Percentiles rank a stretch among this genome's conserved stretches.
Conservation (phyloP, 2,329 filamentous ascomycete genomes). For the Fusarium sterilihyphosum region DNA sequence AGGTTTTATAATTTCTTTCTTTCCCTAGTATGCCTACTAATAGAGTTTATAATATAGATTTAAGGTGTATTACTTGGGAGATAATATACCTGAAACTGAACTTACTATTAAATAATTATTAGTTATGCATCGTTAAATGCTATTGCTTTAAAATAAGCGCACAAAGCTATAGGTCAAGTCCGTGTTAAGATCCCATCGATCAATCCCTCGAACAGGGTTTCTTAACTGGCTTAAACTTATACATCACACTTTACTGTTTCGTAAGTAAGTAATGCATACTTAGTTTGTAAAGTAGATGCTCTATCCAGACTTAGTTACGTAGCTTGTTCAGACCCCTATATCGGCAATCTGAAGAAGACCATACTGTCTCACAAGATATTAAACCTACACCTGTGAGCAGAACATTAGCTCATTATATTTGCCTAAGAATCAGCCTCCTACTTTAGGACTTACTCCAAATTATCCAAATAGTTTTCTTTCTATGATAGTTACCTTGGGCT, state of each 20-base stretch:
- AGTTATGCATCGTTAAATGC: fast-evolving
- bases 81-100: fast-evolving
- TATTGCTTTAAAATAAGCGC: no score
- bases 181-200: background rate
- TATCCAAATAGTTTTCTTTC: no score
- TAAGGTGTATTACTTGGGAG: fast-evolving
- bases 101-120: fast-evolving
- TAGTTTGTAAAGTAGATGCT: no score
- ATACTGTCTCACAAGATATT: fast-evolving
- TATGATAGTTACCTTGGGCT: no score
- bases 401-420: no score
- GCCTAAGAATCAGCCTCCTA: no score
- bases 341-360: fast-evolving
- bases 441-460: no score
- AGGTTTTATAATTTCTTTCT: no score
- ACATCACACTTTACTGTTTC: fast-evolving
- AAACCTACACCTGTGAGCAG: no score
- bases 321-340: background rate
- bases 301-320: fast-evolving
- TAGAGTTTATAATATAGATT: background rate
- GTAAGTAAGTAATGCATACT: fast-evolving
- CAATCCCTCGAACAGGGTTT: background rate
- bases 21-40: background rate
- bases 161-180: background rate
- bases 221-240: no score